phyloP scores from a whole-genome alignment of 73 alveolate genomes.

The Urostyla sp. region DNA sequence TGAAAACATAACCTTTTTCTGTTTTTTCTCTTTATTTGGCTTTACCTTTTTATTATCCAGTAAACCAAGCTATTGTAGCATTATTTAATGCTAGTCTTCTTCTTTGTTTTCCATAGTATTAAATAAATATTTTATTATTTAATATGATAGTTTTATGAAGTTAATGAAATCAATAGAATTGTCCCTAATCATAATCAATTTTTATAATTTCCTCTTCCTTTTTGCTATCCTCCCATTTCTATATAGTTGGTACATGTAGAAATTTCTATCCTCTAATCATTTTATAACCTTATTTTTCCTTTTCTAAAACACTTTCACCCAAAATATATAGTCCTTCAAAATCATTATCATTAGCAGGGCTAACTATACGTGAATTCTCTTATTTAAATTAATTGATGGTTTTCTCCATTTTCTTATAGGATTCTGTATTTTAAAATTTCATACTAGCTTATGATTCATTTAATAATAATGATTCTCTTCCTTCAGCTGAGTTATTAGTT shows the following conservation, averaged over 20 bases:
- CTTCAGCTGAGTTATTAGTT: background rate
- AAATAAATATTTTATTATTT: too few relatives aligned
- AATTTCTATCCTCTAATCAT: background rate
- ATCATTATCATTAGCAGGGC: background rate
- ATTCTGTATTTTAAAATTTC: background rate
- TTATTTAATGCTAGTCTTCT: constrained; percentile 31
- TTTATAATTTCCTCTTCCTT: constrained; percentile 24
- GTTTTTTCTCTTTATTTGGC: constrained; percentile 1
- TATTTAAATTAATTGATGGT: background rate
- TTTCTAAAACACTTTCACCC: background rate
- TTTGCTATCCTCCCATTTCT: background rate
- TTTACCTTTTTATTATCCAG: constrained; percentile 6
- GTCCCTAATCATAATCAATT: constrained; percentile 19
- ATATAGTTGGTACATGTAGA: background rate
- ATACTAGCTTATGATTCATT: too few relatives aligned
- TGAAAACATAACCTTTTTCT: background rate
- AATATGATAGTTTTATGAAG: too few relatives aligned
- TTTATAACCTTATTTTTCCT: background rate
- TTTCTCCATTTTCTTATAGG: background rate
- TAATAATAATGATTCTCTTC: too few relatives aligned
- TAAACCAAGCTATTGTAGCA: constrained; percentile 45
- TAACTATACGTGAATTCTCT: background rate
- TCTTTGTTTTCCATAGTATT: constrained; percentile 1
- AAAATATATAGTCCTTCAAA: background rate
- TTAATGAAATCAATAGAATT: constrained; percentile 28